Evolutionary conservation across 2,329 filamentous ascomycete genomes (phyloP), one percentile per base, ranked within the genome.

Genomic region (Fusarium hainanense): DNA sequence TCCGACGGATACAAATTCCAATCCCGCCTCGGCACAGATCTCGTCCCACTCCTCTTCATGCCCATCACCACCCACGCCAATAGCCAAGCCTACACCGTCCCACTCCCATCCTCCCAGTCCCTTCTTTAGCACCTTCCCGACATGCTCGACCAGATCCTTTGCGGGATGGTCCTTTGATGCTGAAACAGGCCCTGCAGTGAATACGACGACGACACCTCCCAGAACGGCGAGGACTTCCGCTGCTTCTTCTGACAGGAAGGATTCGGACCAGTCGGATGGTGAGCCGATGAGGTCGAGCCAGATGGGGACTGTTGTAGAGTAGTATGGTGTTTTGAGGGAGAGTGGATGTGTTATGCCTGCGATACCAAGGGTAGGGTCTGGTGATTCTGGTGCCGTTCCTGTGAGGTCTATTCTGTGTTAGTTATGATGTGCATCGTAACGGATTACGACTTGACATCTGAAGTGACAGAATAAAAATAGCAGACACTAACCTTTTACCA

Each of bases 231-330:
- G 84, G 0, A 92, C 90, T 75, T 91, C 89, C 58, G 80, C 81
- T 0, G 90, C 90, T 74, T 91, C 89, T 1, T 83, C 78, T 0
- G 85, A 84, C 2, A 90, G 82, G 71, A 91, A 92, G 0, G 86
- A 85, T 3, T 77, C 76, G 1, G 87, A 81, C 89, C 89, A 92
- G 37, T 87, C 84, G 4, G 75, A 57, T 0, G 85, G 82, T 7
- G 82, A 79, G 8, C 81, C 73, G 61, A 90, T 82, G 47, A 90
- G 82, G 74, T 92, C 90, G n/a, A 92, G 82, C 90, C 90, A 92
- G 69, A 92, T 82, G 44, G 89, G 88, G 6, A 92, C 81, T 0
- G 82, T 82, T 55, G 88, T 84, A 25, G 79, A 83, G 80, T 91
- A 92, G 81, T 92, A 92, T 16, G 81, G 73, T 21, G 88, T 92